A percentile compares a stretch with the other conserved stretches of the same genome.
These are phyloP conservation scores for Obba rivulosa DNA, from an alignment of 768 basidiomycete genomes.

Conservation along the genomic window DNA sequence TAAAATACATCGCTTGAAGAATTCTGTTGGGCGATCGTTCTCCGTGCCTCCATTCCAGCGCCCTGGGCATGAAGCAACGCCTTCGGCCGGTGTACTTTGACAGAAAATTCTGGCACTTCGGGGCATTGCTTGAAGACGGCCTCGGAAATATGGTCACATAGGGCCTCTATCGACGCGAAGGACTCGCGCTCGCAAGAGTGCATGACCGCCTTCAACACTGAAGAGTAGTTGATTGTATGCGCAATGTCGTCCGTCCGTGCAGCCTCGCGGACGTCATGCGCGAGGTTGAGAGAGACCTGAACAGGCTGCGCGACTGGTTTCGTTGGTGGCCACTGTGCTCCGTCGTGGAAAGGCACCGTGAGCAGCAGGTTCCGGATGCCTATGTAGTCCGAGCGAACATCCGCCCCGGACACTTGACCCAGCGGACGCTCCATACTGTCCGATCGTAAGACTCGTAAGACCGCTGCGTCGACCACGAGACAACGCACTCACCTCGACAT, in stretches of 20 bases:
- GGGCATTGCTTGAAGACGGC: constrained; percentile 31
- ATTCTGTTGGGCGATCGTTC: constrained; percentile 15
- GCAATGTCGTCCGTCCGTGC: constrained; percentile 49
- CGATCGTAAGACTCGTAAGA: no score
- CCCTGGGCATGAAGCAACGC: constrained; percentile 47
- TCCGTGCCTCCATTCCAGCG: constrained; percentile 35
- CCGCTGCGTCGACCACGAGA: no score
- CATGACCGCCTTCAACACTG: constrained; percentile 32
- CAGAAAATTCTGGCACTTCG: constrained; percentile 29
- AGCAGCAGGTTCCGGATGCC: constrained; percentile 45
- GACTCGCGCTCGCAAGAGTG: constrained; percentile 17
- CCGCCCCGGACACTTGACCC: not conserved
- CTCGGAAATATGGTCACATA: constrained; percentile 37
- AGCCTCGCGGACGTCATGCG: constrained; percentile 42
- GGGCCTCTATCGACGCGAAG: constrained; percentile 41
- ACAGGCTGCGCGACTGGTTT: constrained; percentile 46
- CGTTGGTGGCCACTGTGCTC: constrained; percentile 40
- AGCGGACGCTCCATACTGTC: not conserved
- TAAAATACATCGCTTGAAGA: constrained; percentile 11
- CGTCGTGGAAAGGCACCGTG: constrained; percentile 33
- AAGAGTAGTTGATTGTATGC: constrained; percentile 62
- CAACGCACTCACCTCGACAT: no score
- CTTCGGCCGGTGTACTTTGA: constrained; percentile 45
- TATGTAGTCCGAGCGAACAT: constrained; percentile 20
- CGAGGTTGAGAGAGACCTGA: constrained; percentile 44